phyloP scores from a whole-genome alignment of 768 basidiomycete genomes.

The Russula olivacea region DNA sequence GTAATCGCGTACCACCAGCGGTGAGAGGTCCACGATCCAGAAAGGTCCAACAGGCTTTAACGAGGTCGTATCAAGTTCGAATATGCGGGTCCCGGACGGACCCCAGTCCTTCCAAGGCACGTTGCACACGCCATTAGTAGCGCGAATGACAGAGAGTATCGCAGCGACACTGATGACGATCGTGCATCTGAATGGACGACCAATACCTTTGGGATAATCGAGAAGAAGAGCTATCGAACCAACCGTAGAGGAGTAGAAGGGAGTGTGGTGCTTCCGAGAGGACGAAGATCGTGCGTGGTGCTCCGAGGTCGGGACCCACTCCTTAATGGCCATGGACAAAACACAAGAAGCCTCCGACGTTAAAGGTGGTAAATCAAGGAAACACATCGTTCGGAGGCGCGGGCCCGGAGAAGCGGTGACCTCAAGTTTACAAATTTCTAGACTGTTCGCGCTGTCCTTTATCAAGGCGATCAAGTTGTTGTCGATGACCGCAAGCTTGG shows the following conservation, averaged over 20 bases:
- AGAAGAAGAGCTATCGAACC: constrained; percentile 6
- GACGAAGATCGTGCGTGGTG: neutral
- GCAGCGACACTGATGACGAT: neutral
- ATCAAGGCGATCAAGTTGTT: neutral
- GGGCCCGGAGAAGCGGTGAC: neutral
- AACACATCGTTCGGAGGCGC: neutral
- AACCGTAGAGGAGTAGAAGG: neutral
- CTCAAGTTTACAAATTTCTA: constrained; percentile 8
- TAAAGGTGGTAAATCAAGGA: constrained; percentile 6
- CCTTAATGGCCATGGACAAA: neutral
- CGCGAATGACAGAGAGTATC: neutral
- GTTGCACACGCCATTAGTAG: neutral
- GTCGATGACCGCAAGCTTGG: neutral
- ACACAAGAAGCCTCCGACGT: neutral
- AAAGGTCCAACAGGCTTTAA: neutral
- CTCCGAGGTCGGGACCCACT: constrained; percentile 3
- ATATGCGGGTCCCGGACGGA: neutral
- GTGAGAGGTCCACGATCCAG: neutral
- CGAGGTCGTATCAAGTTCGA: neutral
- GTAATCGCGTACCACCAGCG: neutral
- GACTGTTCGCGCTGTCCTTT: neutral
- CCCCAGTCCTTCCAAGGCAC: neutral
- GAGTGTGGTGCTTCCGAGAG: neutral
- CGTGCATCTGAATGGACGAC: neutral
- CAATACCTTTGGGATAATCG: neutral